Base-by-base conservation (phyloP, 805 yeast genomes). In the Barnettozyma vustinii region DNA sequence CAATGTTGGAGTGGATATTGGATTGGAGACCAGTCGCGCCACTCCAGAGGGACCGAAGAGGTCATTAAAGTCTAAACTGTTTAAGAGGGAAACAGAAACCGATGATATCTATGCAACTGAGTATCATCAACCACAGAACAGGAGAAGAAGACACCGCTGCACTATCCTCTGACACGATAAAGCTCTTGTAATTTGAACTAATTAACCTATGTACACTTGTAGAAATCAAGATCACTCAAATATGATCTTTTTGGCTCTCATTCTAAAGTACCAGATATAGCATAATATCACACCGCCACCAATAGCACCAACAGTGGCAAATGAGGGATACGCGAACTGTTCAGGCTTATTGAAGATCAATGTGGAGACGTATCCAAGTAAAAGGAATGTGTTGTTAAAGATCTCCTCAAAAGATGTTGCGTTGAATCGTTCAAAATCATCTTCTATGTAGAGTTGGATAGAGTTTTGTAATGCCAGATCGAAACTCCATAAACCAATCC, bases 1-100 rank as follows among this genome's bases (percentile, higher is more conserved):
- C 63, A 76, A 84, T 57, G 69, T 73, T 43, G 88, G 88, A 4
- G 59, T 69, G 25, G 51, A 55, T 19, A 53, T 59, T 3, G 65
- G 63, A 1, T 49, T 68, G 45, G 50, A 46, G 13, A 49, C 45
- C 10, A 30, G 51, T 9, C 27, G 26, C 2, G 52, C 40, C 15
- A 26, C 42, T 1, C 49, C 47, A 50, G 44, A 35, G 36, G 32
- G 12, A 48, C 48, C 46, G 41, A 45, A 43, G 21, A 39, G 44
- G 36, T 21, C 46, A 26, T 35, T 44, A 23, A 47, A 30, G 33
- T 45, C 37, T 15, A 50, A 25, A 33, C 42, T 47, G 41, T 23
- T 19, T 21, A 35, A 40, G 41, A 45, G 30, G 32, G 27, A 39
- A 13, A 39, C 33, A 10, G 45, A 26, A 18, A 40, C 32, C 10